Evolutionary conservation across 2,329 filamentous ascomycete species (phyloP).

Genomic region (Microthyrium microscopicum): DNA sequence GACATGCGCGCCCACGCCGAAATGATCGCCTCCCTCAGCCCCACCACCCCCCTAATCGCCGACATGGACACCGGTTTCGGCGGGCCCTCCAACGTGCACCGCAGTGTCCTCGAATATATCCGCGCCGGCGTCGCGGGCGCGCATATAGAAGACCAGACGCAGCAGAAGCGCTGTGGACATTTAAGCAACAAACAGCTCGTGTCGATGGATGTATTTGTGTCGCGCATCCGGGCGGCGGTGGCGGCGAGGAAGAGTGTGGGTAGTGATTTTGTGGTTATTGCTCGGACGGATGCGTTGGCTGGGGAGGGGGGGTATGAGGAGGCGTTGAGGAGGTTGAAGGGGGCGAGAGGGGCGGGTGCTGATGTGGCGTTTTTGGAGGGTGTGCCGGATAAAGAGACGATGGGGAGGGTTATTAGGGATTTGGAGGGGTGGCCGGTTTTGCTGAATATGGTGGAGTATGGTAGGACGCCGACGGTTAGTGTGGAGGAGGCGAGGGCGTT

Average conservation of each 20-base stretch:
- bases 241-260: slow-evolving; percentile 30
- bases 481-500: slow-evolving; percentile 35
- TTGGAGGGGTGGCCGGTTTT: slow-evolving; percentile 35
- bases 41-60: slow-evolving; percentile 11
- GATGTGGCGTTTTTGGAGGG: slow-evolving; percentile 47
- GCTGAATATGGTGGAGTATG: slow-evolving; percentile 41
- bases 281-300: slow-evolving; percentile 45
- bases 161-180: slow-evolving; percentile 50
- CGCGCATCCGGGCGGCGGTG: slow-evolving; percentile 39
- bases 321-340: slow-evolving; percentile 32
- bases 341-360: slow-evolving; percentile 37
- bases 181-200: slow-evolving; percentile 45
- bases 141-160: slow-evolving; percentile 48
- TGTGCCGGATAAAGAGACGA: slow-evolving; percentile 34
- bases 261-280: slow-evolving; percentile 47
- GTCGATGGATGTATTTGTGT: slow-evolving; percentile 29
- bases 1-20: slow-evolving; percentile 12
- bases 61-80: slow-evolving; percentile 14
- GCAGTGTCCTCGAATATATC: slow-evolving; percentile 4
- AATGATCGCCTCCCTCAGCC: slow-evolving; percentile 10
- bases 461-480: slow-evolving; percentile 36
- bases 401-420: slow-evolving; percentile 26
- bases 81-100: slow-evolving; percentile 7
- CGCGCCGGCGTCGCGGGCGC: slow-evolving; percentile 36
- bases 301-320: slow-evolving; percentile 40